These are phyloP conservation scores for Neolecta irregularis DNA, from an alignment of 1,139 yeast genomes.

Conservation along the genomic window DNA sequence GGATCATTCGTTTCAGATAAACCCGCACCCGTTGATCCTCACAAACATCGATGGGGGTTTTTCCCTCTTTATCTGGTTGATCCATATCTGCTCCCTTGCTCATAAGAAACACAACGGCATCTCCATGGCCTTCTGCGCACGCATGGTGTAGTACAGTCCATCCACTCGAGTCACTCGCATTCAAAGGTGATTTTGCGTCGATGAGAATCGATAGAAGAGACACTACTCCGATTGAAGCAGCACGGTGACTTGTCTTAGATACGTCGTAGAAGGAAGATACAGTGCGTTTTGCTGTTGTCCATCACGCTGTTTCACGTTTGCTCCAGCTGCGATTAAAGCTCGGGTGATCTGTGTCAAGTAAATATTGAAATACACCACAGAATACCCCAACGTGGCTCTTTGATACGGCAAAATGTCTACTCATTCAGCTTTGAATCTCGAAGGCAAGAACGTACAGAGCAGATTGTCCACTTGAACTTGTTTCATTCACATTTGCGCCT, in stretches of 20 bases:
- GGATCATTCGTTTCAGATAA: too few species aligned
- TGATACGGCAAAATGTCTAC: slow-evolving; percentile 28
- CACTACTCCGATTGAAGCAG: slow-evolving; percentile 60
- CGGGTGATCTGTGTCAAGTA: too few species aligned
- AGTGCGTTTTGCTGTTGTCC: slow-evolving; percentile 31
- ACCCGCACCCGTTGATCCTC: too few species aligned
- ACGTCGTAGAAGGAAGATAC: slow-evolving; percentile 40
- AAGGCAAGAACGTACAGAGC: slow-evolving; percentile 48
- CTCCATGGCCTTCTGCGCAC: slow-evolving; percentile 79
- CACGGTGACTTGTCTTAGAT: slow-evolving; percentile 57
- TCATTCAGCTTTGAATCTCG: too few species aligned
- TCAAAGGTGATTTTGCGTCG: slow-evolving; percentile 46
- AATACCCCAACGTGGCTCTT: slow-evolving; percentile 50
- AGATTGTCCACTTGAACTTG: slow-evolving; percentile 57
- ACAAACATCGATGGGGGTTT: too few species aligned
- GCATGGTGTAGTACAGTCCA: slow-evolving; percentile 90
- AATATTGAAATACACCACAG: too few species aligned
- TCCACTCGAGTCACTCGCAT: slow-evolving; percentile 52
- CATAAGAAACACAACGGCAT: slow-evolving; percentile 48
- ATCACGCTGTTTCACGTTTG: slow-evolving; percentile 18
- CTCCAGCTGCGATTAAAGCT: too few species aligned
- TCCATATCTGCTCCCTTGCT: slow-evolving; percentile 52
- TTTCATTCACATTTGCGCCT: slow-evolving; percentile 34
- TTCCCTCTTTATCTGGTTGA: too few species aligned
- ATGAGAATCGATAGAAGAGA: slow-evolving; percentile 37